Evolutionary conservation across 116 monocot genomes (phyloP), one percentile per base, ranked within the genome.

Genomic region (Phalaenopsis hybrid): DNA sequence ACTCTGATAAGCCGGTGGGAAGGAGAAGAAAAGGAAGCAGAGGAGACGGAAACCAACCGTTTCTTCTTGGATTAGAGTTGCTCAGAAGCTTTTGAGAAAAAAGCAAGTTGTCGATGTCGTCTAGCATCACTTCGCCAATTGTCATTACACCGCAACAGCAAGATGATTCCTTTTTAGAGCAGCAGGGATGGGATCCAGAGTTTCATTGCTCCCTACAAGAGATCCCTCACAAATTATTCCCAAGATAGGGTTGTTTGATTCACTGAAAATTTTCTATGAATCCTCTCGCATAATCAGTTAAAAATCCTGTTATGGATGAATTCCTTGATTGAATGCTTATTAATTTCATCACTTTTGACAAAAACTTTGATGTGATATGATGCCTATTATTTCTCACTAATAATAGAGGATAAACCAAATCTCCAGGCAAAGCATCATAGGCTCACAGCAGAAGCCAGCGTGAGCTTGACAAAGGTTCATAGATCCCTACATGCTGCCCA

Each of bases 351-450:
- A 16, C 33, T 37, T 74, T 74, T 43, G 17, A 31, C 17, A 44
- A 41, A 37, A 75, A 44, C 0, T 75, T 18, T 41, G 41, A 37
- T 74, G 17, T 73, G 31, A 48, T 48, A 1, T 48, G 48, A 48
- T 48, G 6, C 6, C 9, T 48, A 48, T 7, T 48, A 48, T 48
- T 48, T 48, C 48, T 48, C 48, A 48, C 48, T 48, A 48, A 9
- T 9, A 4, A 4, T 48, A 48, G 48, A 48, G 6, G 48, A 48
- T 28, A 28, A 28, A 28, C 28, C 28, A 28, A n/a, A 90, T 74
- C 89, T 96, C 96, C 0, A 96, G 85, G 81, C 93, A 93, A 1
- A 96, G 82, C 96, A 96, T 96, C 5, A 37, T 3, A 37, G 37
- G 37, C 37, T 37, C 37, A 96, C 85, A 7, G 93, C 96, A 0